A percentile compares a stretch with the other conserved stretches of the same genome.
Conservation (phyloP, 1,139 yeast genomes). For the Hemisphaericaspora xylofermentans region DNA sequence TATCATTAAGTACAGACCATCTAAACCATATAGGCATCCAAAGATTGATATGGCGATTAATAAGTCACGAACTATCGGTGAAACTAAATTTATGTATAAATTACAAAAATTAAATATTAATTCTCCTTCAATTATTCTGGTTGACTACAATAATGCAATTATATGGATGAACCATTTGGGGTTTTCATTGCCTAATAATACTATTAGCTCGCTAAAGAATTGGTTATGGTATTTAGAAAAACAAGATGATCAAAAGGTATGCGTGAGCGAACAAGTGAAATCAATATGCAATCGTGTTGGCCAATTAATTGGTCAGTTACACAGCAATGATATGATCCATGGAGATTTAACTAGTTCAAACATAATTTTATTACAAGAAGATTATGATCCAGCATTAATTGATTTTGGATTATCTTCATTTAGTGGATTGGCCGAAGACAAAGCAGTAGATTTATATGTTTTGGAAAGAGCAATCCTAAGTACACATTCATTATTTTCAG, state of each 20-base stretch:
- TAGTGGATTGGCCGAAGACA: slow-evolving; percentile 79
- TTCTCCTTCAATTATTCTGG: slow-evolving; percentile 69
- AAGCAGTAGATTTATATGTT: slow-evolving; percentile 94
- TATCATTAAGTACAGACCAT: slow-evolving; percentile 84
- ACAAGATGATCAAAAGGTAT: slow-evolving; percentile 18
- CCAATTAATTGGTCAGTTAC: slow-evolving; percentile 65
- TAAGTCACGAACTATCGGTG: slow-evolving; percentile 78
- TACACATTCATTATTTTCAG: slow-evolving; percentile 80
- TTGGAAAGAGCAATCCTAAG: slow-evolving; percentile 87
- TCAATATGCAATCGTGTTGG: slow-evolving; percentile 59
- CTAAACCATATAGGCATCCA: slow-evolving; percentile 87
- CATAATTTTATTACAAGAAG: slow-evolving; percentile 49
- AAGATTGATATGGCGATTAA: slow-evolving; percentile 74
- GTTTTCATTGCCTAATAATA: slow-evolving; percentile 43
- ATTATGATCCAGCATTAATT: slow-evolving; percentile 60
- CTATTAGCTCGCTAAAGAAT: slow-evolving; percentile 62
- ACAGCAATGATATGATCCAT: slow-evolving; percentile 77
- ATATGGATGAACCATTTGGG: slow-evolving; percentile 89
- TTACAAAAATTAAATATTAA: slow-evolving; percentile 54
- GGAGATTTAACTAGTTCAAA: slow-evolving; percentile 96
- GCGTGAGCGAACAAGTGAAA: slow-evolving; percentile 39
- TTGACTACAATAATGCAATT: slow-evolving; percentile 76
- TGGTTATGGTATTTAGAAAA: slow-evolving; percentile 66
- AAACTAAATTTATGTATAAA: slow-evolving; percentile 72
- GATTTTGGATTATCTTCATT: slow-evolving; percentile 91